Base-by-base conservation (phyloP, 1,139 yeast genomes). In the Geotrichum europaeum region DNA sequence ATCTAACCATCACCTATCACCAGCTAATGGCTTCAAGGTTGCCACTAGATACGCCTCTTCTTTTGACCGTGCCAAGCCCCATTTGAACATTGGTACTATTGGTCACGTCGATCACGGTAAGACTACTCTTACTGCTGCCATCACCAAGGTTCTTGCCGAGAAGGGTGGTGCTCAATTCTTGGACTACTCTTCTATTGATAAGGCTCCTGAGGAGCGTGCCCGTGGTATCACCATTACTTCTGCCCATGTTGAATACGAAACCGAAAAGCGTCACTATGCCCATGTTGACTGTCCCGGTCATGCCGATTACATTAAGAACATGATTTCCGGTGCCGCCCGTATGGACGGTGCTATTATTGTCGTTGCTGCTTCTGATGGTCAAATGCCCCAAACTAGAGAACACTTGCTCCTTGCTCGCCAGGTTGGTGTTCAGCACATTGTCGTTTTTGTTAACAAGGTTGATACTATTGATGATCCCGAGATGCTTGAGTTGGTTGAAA, bases 341-440 rank as follows among this genome's bases (percentile, higher is more conserved):
- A 92, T 92, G 98, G 99, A 94, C 77, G 98, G 98, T 82, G 99
- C 98, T 69, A 92, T 94, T 72, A 92, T 94, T 80, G 99, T 94
- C 67, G 99, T 94, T 77, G 98, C 98, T 73, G 99, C 99, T 67
- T 83, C 96, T 64, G 99, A 94, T 74, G 99, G 99, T 74, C 97
- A 92, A 80, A 94, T 94, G 99, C 98, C 97, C 74, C 99, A 94
- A 82, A 95, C 99, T 70, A 89, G 97, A 82, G 99, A 94, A 81
- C 99, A 94, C 80, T 83, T 94, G 81, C 81, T 94, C 78, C 86
- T 94, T 74, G 99, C 99, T 66, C 91, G 98, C 83, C 99, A 94
- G 82, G 98, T 94, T 75, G 99, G 99, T 84, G 96, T 94, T 69
- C 96, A 94, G 80, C 84, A 91, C 79, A 85, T 94, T 76, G 97